Percentiles rank a stretch among this genome's conserved stretches.
Evolutionary conservation across 805 yeast genomes (phyloP).

Genomic region (Metschnikowia similis): DNA sequence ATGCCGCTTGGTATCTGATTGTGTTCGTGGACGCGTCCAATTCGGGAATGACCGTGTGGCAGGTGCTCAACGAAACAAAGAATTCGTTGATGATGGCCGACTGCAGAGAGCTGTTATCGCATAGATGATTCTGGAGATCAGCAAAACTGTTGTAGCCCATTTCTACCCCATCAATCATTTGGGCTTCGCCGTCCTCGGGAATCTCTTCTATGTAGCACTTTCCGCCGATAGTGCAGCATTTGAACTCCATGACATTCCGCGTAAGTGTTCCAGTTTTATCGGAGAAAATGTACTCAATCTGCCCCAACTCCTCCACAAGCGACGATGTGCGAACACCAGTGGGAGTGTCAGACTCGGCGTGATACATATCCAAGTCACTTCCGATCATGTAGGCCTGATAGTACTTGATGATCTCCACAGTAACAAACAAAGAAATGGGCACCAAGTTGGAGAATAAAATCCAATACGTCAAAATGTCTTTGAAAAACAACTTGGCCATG

Average conservation of each 20-base stretch:
- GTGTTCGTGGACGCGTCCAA: constrained; percentile 49
- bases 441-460: constrained; percentile 92
- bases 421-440: constrained; percentile 95
- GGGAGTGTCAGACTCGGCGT: constrained; percentile 85
- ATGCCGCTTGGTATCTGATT: constrained; percentile 95
- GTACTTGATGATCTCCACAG: constrained; percentile 92
- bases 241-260: constrained; percentile 94
- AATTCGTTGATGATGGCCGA: constrained; percentile 63
- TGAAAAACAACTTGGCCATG: constrained; percentile 69
- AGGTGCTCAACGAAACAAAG: constrained; percentile 77
- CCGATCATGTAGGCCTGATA: constrained; percentile 93
- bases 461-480: constrained; percentile 91
- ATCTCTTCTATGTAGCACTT: constrained; percentile 80
- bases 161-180: constrained; percentile 71
- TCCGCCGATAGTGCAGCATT: constrained; percentile 90
- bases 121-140: constrained; percentile 49
- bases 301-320: constrained; percentile 95
- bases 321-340: constrained; percentile 94
- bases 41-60: constrained; percentile 98
- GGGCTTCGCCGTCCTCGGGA: constrained; percentile 84
- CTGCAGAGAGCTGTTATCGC: constrained; percentile 42
- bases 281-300: constrained; percentile 91
- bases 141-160: constrained; percentile 73
- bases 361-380: constrained; percentile 90
- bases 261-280: constrained; percentile 98